Evolutionary conservation across 2,329 filamentous ascomycete genomes (phyloP).

Genomic region (Alternaria sp.): DNA sequence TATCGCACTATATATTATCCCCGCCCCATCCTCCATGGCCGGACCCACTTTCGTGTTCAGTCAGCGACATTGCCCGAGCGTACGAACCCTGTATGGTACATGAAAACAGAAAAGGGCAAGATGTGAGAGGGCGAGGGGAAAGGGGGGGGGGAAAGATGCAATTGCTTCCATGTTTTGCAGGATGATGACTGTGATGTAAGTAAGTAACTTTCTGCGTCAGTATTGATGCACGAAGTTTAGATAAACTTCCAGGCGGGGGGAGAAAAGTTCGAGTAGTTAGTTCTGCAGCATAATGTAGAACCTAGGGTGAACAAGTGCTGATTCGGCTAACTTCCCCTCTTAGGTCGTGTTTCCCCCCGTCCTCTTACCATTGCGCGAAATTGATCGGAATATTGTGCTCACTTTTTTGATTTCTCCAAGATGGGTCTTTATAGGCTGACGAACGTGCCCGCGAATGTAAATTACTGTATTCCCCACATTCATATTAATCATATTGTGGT

Average conservation of each 20-base stretch:
- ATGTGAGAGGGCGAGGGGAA: not conserved
- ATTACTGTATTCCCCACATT: not conserved
- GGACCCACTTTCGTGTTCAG: not conserved
- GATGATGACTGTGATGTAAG: too few species aligned
- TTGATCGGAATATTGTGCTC: too few species aligned
- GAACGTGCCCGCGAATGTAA: too few species aligned
- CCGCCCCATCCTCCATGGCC: not conserved
- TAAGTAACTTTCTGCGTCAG: too few species aligned
- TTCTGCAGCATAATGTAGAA: not conserved
- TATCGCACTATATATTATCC: not conserved
- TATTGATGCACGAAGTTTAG: not conserved
- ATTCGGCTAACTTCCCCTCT: not conserved
- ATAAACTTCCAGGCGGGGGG: not conserved
- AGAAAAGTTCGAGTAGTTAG: not conserved
- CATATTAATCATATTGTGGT: too few species aligned
- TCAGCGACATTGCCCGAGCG: constrained; percentile 1
- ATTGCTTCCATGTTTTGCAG: not conserved
- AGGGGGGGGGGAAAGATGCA: not conserved
- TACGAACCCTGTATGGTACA: not conserved
- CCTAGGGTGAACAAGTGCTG: not conserved
- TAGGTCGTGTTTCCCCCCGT: not conserved
- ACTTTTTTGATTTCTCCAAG: not conserved
- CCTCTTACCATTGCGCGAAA: not conserved
- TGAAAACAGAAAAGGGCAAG: not conserved
- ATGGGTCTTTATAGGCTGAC: not conserved